phyloP scores from a whole-genome alignment of 1,284 basidiomycete species.

The Cryptococcus sp. region DNA sequence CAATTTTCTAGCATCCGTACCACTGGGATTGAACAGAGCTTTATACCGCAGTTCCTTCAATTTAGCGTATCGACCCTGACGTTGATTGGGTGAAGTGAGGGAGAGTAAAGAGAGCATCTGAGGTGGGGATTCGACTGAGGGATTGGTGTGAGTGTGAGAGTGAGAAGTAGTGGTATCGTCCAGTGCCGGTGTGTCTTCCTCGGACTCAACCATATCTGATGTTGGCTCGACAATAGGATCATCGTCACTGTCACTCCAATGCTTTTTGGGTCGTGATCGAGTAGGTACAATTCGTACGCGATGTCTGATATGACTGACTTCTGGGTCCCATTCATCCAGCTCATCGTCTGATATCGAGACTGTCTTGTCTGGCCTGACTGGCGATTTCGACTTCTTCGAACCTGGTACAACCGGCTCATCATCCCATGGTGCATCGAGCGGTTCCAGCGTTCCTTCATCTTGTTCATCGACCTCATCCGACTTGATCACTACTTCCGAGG shows the following conservation, averaged over 20 bases:
- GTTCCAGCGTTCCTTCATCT: too few species aligned
- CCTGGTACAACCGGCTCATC: too few species aligned
- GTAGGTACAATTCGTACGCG: constrained; percentile 28
- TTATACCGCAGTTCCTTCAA: constrained; percentile 32
- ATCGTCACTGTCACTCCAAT: constrained; percentile 5
- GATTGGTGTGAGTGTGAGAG: background rate
- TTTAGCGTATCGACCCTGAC: constrained; percentile 5
- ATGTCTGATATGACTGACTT: constrained; percentile 15
- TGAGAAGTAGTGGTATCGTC: constrained; percentile 5
- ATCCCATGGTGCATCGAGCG: too few species aligned
- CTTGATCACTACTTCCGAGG: too few species aligned
- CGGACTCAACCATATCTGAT: background rate
- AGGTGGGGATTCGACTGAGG: constrained; percentile 7
- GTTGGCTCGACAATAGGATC: constrained; percentile 1
- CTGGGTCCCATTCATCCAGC: constrained; percentile 35
- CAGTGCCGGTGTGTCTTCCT: background rate
- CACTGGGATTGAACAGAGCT: constrained; percentile 35
- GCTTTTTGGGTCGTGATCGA: constrained; percentile 10
- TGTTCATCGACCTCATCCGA: too few species aligned
- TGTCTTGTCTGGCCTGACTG: constrained; percentile 6
- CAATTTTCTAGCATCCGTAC: constrained; percentile 18
- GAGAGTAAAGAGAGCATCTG: constrained; percentile 16
- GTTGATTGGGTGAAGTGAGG: constrained; percentile 20
- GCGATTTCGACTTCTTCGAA: too few species aligned
- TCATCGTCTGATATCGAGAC: constrained; percentile 34